Evolutionary conservation across 768 basidiomycete genomes (phyloP).

Genomic region (Leccinum obscurum): DNA sequence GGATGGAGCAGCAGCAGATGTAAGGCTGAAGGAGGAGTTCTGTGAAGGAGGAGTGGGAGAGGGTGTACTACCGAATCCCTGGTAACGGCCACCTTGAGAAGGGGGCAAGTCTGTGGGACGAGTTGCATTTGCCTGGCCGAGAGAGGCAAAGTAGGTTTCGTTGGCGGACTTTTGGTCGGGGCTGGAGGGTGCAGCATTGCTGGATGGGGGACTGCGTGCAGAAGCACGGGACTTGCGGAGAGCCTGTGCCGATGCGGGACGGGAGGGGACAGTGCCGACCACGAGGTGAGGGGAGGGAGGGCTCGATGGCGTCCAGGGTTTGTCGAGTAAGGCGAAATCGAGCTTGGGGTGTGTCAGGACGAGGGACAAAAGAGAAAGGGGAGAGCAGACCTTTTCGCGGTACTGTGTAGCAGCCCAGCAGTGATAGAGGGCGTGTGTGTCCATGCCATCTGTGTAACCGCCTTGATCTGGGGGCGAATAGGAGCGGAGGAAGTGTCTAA

Average conservation of each 20-base stretch:
- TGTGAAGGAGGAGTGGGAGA: constrained; percentile 41
- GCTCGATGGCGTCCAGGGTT: constrained; percentile 74
- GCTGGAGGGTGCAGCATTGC: constrained; percentile 49
- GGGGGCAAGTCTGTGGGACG: constrained; percentile 83
- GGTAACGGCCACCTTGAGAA: constrained; percentile 90
- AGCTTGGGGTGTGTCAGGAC: constrained; percentile 53
- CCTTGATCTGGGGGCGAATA: constrained; percentile 67
- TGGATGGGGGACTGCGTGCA: constrained; percentile 51
- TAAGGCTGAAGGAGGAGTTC: constrained; percentile 52
- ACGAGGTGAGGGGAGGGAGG: constrained; percentile 52
- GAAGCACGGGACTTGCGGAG: constrained; percentile 86
- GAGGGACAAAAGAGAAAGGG: not conserved
- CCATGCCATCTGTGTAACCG: constrained; percentile 64
- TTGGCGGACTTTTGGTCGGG: constrained; percentile 74
- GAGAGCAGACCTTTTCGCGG: constrained; percentile 75
- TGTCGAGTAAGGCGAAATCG: constrained; percentile 71
- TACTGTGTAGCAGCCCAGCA: constrained; percentile 95
- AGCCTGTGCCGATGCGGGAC: constrained; percentile 75
- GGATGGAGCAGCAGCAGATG: constrained; percentile 78
- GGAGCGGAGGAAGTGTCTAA: constrained; percentile 73
- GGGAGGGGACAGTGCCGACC: constrained; percentile 45
- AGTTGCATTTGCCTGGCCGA: constrained; percentile 79
- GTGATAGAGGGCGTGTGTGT: constrained; percentile 78
- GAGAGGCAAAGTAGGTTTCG: constrained; percentile 80
- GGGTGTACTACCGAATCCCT: constrained; percentile 91